Percentiles rank a stretch among this genome's conserved stretches.
phyloP scores from a whole-genome alignment of 2,329 filamentous ascomycete genomes.

The Xylariaceae sp. region DNA sequence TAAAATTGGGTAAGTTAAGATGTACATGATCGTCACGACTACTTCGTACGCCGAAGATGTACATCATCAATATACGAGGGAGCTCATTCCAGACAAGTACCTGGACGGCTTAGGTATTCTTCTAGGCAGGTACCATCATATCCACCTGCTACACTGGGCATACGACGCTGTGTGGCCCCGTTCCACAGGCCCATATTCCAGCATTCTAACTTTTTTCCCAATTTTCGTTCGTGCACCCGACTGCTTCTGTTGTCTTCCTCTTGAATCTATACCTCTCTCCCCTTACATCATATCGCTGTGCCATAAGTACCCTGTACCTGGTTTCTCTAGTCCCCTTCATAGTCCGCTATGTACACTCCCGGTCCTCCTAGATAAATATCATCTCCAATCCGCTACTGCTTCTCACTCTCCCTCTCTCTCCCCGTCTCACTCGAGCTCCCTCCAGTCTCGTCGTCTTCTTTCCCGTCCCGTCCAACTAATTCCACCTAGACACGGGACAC shows the following conservation, averaged over 20 bases:
- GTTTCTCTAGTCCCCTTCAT: neutral
- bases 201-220: neutral
- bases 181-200: neutral
- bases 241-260: neutral
- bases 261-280: neutral
- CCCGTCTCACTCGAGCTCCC: slow-evolving; percentile 3
- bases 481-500: slow-evolving; percentile 17
- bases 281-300: neutral
- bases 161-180: neutral
- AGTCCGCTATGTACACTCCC: neutral
- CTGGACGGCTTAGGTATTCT: neutral
- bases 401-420: slow-evolving; percentile 2
- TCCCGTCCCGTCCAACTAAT: slow-evolving; percentile 5
- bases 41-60: neutral
- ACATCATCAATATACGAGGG: neutral
- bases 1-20: neutral
- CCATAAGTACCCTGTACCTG: neutral
- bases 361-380: slow-evolving; percentile 2
- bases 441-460: slow-evolving; percentile 2
- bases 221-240: neutral
- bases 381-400: neutral
- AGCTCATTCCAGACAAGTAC: neutral
- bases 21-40: neutral
- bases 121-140: neutral
- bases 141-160: neutral